Evolutionary conservation across 768 basidiomycete genomes (phyloP), one percentile per base, ranked within the genome.

Genomic region (Boletus tomentosulus): DNA sequence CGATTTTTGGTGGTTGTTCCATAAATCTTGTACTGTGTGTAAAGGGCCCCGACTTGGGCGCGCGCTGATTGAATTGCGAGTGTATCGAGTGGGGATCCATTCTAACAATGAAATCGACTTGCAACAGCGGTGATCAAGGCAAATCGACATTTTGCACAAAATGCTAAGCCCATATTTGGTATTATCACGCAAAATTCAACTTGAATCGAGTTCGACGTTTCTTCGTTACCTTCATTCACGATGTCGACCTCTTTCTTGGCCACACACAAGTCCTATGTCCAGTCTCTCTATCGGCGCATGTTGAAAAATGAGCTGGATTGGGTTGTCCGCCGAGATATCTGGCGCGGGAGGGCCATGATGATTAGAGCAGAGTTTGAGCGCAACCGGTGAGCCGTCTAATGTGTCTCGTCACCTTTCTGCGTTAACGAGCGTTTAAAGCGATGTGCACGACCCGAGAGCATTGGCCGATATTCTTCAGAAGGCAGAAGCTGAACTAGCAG

Each of bases 291-390:
- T 78, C 86, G 82, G 65, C 86, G 94, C 35, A 82, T 84, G 62
- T 80, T 98, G 56, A 87, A 81, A 63, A 95, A 97, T 63, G 78
- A 89, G 46, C 76, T 96, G 49, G 86, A 98, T 72, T 98, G 96
- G 96, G 85, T 82, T 44, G 77, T 97, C 59, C 79, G 87, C 53
- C 77, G 95, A 50, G 89, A 93, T 64, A 66, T 92, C 1, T 98
- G 92, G 92, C 82, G 95, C 56, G 79, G 77, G 52, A 82, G 87
- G 71, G 94, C 95, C 12, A 71, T 95, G 62, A 76, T 86, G 70
- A 91, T 98, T 59, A 76, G 96, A 57, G 94, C 94, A 56, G 83
- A 92, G 69, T 98, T 98, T 68, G 96, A 98, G 76, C 74, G 79
- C 61, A 93, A 98, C 79, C 83, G 93, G 92, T 91, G 68, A 48